phyloP scores from a whole-genome alignment of 2,329 filamentous ascomycete genomes.

The Zasmidium cellare region DNA sequence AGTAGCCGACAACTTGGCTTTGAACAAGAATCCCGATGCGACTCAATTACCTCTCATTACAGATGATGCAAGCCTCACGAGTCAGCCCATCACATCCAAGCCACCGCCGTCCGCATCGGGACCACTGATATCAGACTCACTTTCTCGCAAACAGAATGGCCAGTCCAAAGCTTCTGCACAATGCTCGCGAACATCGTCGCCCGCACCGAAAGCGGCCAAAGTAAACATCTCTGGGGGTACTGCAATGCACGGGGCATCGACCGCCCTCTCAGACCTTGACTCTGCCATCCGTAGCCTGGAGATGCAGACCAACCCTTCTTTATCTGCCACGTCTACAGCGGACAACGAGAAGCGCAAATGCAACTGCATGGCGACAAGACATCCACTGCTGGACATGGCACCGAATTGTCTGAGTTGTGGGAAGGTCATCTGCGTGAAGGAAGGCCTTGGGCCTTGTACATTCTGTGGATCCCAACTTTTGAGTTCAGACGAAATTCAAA shows the following conservation, averaged over 20 bases:
- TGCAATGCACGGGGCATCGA: constrained; percentile 79
- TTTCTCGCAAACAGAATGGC: constrained; percentile 48
- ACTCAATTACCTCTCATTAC: constrained; percentile 44
- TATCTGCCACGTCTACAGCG: constrained; percentile 48
- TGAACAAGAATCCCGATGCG: constrained; percentile 51
- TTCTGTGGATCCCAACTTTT: constrained; percentile 80
- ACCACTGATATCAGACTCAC: constrained; percentile 75
- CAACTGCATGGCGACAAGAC: constrained; percentile 82
- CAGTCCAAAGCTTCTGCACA: constrained; percentile 37
- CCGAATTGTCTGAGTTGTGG: constrained; percentile 92
- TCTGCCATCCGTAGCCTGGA: constrained; percentile 87
- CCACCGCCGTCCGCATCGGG: constrained; percentile 70
- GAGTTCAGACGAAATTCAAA: constrained; percentile 70
- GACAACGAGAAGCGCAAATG: constrained; percentile 66
- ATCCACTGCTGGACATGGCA: constrained; percentile 84
- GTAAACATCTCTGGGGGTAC: constrained; percentile 73
- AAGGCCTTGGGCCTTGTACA: constrained; percentile 91
- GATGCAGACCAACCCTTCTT: constrained; percentile 81
- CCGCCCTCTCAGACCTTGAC: constrained; percentile 66
- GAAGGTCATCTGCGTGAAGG: constrained; percentile 92
- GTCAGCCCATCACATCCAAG: constrained; percentile 48
- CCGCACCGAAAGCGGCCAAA: constrained; percentile 57
- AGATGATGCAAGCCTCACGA: constrained; percentile 45
- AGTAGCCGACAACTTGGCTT: constrained; percentile 46
- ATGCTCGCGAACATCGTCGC: constrained; percentile 51